A percentile compares a stretch with the other conserved stretches of the same genome.
phyloP scores from a whole-genome alignment of 2,329 filamentous ascomycete genomes.

The Monosporascus ibericus region DNA sequence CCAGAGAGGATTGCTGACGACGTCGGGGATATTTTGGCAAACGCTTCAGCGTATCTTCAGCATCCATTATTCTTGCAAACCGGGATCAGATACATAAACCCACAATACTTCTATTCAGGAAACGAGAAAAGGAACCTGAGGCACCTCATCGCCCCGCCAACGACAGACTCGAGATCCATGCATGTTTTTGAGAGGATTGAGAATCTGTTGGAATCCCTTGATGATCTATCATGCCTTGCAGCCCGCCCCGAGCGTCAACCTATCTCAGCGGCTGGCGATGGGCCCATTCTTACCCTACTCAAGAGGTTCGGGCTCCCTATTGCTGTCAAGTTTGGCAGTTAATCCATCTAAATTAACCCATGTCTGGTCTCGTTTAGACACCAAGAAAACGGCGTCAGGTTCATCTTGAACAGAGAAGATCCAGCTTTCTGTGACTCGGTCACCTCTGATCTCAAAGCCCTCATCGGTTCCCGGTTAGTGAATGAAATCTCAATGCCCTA shows the following conservation, averaged over 20 bases:
- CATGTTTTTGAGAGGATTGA: background rate
- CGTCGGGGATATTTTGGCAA: background rate
- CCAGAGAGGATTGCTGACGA: background rate
- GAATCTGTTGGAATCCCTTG: background rate
- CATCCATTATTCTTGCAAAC: slow-evolving; percentile 4
- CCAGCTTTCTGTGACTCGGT: background rate
- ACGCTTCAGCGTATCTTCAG: slow-evolving; percentile 2
- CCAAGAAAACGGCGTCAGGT: slow-evolving; percentile 1
- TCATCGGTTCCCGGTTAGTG: background rate
- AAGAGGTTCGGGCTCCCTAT: background rate
- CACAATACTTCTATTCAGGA: slow-evolving; percentile 5
- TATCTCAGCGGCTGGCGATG: background rate
- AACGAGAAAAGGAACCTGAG: slow-evolving; percentile 3
- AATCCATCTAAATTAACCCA: background rate
- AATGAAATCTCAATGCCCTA: no score
- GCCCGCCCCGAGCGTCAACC: background rate
- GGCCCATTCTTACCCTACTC: background rate
- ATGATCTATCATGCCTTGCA: background rate
- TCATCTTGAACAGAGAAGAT: slow-evolving; percentile 1
- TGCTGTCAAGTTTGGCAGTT: background rate
- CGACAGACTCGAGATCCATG: background rate
- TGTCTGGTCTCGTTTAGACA: background rate
- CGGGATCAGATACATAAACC: slow-evolving; percentile 6
- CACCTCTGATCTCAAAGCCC: background rate
- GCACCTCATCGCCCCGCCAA: slow-evolving; percentile 4